Conservation (phyloP, 345 rosid genomes). For the Populus pruinosa region DNA sequence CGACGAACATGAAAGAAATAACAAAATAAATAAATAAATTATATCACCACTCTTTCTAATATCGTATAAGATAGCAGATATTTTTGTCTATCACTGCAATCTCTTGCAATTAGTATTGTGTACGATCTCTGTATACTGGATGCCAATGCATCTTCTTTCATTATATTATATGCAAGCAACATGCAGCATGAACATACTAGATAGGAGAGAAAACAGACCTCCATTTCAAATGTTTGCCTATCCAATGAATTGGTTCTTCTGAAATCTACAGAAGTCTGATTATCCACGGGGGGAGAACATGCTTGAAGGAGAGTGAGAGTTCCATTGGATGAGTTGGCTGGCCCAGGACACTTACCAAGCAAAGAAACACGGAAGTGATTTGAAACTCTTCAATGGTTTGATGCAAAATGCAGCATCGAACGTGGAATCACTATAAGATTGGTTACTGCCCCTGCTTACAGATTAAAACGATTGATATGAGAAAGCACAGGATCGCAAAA, state of each 20-base stretch:
- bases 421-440: conserved; percentile 31
- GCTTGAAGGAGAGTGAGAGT: conserved; percentile 15
- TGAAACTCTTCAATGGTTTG: conserved; percentile 27
- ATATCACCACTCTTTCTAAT: not conserved
- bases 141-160: not conserved
- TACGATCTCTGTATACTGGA: not conserved
- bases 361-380: conserved; percentile 26
- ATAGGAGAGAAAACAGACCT: conserved; percentile 25
- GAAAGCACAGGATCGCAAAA: not conserved
- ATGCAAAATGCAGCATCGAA: conserved; percentile 22
- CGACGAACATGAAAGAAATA: not conserved
- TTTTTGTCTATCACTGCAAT: not conserved
- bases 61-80: not conserved
- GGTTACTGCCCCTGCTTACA: conserved; percentile 41
- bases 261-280: conserved; percentile 6
- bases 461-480: not conserved
- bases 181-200: not conserved
- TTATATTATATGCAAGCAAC: not conserved
- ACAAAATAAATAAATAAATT: not conserved
- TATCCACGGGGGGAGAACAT: conserved; percentile 13
- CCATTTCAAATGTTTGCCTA: conserved; percentile 29
- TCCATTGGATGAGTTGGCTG: conserved; percentile 21
- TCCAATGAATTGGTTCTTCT: conserved; percentile 20
- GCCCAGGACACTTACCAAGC: conserved; percentile 40
- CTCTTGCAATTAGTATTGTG: not conserved